These are phyloP conservation scores for Eutrema heterophyllum DNA, from an alignment of 345 rosid genomes.

Conservation along the genomic window DNA sequence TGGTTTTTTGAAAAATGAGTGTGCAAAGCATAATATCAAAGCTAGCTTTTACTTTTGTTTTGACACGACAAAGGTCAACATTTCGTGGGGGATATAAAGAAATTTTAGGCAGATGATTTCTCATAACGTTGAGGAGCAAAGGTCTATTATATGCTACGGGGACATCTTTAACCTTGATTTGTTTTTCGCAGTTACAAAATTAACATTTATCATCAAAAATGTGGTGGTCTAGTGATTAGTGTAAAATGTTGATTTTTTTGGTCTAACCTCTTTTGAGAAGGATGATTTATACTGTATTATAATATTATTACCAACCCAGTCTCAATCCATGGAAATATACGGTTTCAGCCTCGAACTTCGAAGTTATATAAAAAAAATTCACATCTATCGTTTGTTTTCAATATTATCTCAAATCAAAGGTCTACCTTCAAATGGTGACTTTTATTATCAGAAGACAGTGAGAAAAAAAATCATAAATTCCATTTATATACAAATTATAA, in stretches of 20 bases:
- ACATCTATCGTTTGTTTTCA: neutral
- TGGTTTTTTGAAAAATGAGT: conserved; percentile 16
- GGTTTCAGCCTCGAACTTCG: too few relatives aligned
- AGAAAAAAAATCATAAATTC: neutral
- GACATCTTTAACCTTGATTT: neutral
- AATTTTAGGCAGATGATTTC: conserved; percentile 18
- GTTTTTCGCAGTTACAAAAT: neutral
- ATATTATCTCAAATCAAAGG: neutral
- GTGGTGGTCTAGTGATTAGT: too few relatives aligned
- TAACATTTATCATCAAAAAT: neutral
- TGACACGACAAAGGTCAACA: conserved; percentile 32
- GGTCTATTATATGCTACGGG: neutral
- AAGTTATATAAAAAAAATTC: neutral
- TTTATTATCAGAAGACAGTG: too few relatives aligned
- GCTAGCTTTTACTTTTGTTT: conserved; percentile 30
- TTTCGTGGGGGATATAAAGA: conserved; percentile 21
- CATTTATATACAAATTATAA: neutral
- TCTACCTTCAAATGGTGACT: too few relatives aligned
- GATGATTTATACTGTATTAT: too few relatives aligned
- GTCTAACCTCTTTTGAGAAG: too few relatives aligned
- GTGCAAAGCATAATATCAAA: conserved; percentile 17
- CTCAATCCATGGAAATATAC: too few relatives aligned
- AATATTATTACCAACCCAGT: too few relatives aligned
- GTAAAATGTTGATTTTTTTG: too few relatives aligned
- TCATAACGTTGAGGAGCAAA: conserved; percentile 17